These are phyloP conservation scores for Kondoa subrosea DNA, from an alignment of 768 basidiomycete genomes.

Conservation along the genomic window DNA sequence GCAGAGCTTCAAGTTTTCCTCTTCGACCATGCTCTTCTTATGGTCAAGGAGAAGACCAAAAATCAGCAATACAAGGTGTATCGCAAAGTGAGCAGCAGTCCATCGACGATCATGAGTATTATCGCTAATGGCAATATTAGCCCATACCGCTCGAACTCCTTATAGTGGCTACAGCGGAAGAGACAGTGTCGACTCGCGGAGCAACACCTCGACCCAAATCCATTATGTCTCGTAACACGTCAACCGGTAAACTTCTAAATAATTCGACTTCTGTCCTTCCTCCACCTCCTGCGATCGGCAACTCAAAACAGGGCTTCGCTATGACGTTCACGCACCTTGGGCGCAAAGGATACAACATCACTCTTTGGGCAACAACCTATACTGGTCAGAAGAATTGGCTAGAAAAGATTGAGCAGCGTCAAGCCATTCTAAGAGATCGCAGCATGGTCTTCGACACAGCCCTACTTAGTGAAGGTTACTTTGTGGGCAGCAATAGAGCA, in stretches of 20 bases:
- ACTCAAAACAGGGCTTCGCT: conserved; percentile 61
- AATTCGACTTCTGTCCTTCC: conserved; percentile 7
- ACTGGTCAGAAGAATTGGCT: conserved; percentile 84
- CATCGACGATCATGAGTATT: background rate
- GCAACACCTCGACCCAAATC: conserved; percentile 28
- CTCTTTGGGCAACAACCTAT: conserved; percentile 75
- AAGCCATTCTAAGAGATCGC: conserved; percentile 62
- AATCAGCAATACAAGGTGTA: conserved; percentile 86
- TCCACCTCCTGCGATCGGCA: conserved; percentile 14
- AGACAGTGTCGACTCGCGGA: conserved; percentile 32
- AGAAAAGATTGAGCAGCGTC: conserved; percentile 76
- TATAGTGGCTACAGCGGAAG: conserved; percentile 54
- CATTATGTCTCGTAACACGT: conserved; percentile 25
- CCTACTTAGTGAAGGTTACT: conserved; percentile 72
- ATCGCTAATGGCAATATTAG: conserved; percentile 35
- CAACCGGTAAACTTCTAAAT: conserved; percentile 9
- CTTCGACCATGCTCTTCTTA: conserved; percentile 88
- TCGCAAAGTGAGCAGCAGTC: conserved; percentile 49
- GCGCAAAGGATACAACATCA: conserved; percentile 74
- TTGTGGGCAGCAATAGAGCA: conserved; percentile 64
- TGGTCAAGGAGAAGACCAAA: conserved; percentile 74
- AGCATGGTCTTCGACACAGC: conserved; percentile 73
- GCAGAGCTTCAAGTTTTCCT: conserved; percentile 85
- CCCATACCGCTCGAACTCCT: conserved; percentile 92
- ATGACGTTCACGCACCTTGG: conserved; percentile 90